These are phyloP conservation scores for Serendipita vermifera DNA, from an alignment of 768 basidiomycete species.

Conservation along the genomic window DNA sequence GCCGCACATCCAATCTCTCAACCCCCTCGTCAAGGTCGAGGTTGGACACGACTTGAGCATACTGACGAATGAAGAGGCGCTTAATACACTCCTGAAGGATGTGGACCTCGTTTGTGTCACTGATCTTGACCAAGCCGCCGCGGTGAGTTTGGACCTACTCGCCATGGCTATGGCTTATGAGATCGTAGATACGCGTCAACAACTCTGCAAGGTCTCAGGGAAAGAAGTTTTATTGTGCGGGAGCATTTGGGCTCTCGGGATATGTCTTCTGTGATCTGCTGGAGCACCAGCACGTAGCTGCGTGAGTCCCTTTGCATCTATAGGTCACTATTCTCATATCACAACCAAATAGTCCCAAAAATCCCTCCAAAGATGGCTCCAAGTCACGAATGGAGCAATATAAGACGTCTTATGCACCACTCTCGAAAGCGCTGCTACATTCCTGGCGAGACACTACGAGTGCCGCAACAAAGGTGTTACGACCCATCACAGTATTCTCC, in stretches of 20 bases:
- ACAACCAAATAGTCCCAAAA: conserved; percentile 24
- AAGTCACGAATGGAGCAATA: conserved; percentile 44
- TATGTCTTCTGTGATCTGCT: conserved; percentile 93
- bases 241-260: conserved; percentile 78
- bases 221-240: conserved; percentile 85
- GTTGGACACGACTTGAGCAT: conserved; percentile 40
- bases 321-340: conserved; percentile 50
- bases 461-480: conserved; percentile 71
- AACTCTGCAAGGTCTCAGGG: conserved; percentile 56
- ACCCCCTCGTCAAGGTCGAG: conserved; percentile 80
- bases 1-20: conserved; percentile 73
- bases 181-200: conserved; percentile 60
- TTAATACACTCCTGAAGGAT: conserved; percentile 45
- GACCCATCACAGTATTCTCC: conserved; percentile 56
- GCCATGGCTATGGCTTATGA: background rate
- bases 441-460: conserved; percentile 58
- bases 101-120: conserved; percentile 84
- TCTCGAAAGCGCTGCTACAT: conserved; percentile 50
- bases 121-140: conserved; percentile 52
- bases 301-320: conserved; percentile 44
- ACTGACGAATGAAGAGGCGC: conserved; percentile 34
- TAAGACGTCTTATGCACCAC: conserved; percentile 49
- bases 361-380: conserved; percentile 13
- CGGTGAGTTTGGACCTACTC: conserved; percentile 42
- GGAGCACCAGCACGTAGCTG: conserved; percentile 69